Evolutionary conservation across 345 rosid genomes (phyloP).

Genomic region (Eucalyptus sp.): DNA sequence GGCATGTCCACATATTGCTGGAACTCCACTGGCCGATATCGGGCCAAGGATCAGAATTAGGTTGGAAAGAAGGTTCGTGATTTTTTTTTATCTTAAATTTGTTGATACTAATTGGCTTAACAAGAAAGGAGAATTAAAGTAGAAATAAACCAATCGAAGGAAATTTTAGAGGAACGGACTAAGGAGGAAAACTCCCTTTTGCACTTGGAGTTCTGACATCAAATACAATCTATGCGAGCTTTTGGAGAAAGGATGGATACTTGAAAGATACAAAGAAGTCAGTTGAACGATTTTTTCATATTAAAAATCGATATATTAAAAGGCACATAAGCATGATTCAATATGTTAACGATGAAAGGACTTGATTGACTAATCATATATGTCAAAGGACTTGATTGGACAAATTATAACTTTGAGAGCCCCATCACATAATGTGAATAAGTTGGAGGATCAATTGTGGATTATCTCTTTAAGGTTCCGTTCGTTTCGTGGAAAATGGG

Average conservation of each 20-base stretch:
- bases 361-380: not conserved
- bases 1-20: not conserved
- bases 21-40: not conserved
- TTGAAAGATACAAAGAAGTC: not conserved
- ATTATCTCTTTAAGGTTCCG: not conserved
- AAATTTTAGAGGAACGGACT: not conserved
- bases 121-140: not conserved
- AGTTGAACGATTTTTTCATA: not conserved
- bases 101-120: not conserved
- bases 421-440: not conserved
- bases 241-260: not conserved
- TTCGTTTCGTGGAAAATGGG: too few species aligned
- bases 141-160: not conserved
- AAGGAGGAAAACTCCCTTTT: not conserved
- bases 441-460: not conserved
- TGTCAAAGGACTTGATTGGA: not conserved
- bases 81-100: not conserved
- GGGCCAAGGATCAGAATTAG: not conserved
- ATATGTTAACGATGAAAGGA: not conserved
- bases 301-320: not conserved
- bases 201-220: not conserved
- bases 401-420: not conserved
- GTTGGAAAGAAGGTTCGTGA: not conserved
- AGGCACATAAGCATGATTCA: not conserved
- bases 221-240: not conserved